These are phyloP conservation scores for Rubia tinctorum DNA, from an alignment of 305 asterid genomes.

Conservation along the genomic window DNA sequence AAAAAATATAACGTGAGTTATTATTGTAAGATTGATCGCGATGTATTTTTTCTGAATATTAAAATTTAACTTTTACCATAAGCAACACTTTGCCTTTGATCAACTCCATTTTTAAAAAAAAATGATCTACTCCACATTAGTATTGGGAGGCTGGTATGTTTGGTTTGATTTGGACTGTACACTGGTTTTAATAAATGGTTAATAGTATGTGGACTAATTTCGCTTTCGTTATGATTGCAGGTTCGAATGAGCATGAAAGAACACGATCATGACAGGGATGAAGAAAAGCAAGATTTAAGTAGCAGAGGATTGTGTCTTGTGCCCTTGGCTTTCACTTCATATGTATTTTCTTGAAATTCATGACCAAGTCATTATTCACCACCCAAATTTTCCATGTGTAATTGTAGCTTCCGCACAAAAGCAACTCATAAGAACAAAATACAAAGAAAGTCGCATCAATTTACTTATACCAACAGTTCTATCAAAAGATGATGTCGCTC, in stretches of 20 bases:
- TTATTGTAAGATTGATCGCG: no score
- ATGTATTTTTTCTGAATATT: not conserved
- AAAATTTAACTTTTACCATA: not conserved
- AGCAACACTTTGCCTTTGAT: no score
- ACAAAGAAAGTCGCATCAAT: not conserved
- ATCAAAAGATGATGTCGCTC: not conserved
- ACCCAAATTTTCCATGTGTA: not conserved
- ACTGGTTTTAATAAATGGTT: not conserved
- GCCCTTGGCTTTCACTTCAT: conserved; percentile 30
- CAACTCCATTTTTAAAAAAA: no score
- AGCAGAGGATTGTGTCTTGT: conserved; percentile 39
- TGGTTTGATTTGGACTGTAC: not conserved
- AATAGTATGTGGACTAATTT: not conserved
- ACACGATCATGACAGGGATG: not conserved
- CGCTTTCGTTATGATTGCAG: conserved; percentile 12
- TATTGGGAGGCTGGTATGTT: not conserved
- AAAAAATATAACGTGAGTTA: no score
- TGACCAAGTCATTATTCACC: not conserved
- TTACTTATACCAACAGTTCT: not conserved
- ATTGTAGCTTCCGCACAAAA: not conserved
- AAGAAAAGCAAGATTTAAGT: conserved; percentile 20
- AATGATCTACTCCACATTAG: no score
- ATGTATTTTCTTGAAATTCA: conserved; percentile 22
- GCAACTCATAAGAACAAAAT: not conserved
- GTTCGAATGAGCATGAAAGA: conserved; percentile 16